Base-by-base conservation (phyloP, 2,329 filamentous ascomycete species). In the Colletotrichum magnum region DNA sequence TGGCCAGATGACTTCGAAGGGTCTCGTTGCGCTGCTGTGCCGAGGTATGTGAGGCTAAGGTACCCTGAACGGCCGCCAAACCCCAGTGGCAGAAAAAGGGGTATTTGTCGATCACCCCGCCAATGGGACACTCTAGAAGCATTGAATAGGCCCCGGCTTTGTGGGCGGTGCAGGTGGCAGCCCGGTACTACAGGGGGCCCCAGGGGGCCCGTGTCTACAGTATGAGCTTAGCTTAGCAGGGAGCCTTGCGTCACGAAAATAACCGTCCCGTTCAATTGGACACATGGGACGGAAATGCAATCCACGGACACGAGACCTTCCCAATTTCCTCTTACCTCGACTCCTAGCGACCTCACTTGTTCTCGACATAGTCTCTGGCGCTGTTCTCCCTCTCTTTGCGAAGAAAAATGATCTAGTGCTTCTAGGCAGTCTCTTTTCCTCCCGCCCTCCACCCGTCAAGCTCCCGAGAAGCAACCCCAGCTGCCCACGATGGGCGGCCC, bases 401-500 rank as follows among this genome's bases (percentile, higher is more conserved):
- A 47, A 48, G 16, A 6, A 45, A 48, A 47, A 69, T 69, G 62
- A 52, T 57, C 36, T 69, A 58, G 56, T 56, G 36, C 26, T 36
- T 32, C 36, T 13, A 18, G 21, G 26, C 26, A 21, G 26, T 53
- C n/a, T 24, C 45, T 57, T 36, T 16, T 18, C 26, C 13, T 24
- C n/a, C 54, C 39, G 1, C 47, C 28, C 32, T 16, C 51, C 32
- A 53, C 24, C 36, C 45, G 13, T 50, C 61, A 58, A 52, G 53
- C 58, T 63, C 48, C 45, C 18, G 21, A 21, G 21, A 45, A 41
- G 52, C 36, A 54, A 16, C 58, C 50, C 24, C 60, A 66, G 43
- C 58, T 52, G 58, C 64, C 75, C 76, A 74, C 73, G 41, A 86
- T 87, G 83, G 81, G 81, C 72, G 62, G 62, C 51, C 72, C 79